Percentiles rank a stretch among this genome's conserved stretches.
Conservation (phyloP, 1,284 basidiomycete genomes). For the Malassezia psittaci region DNA sequence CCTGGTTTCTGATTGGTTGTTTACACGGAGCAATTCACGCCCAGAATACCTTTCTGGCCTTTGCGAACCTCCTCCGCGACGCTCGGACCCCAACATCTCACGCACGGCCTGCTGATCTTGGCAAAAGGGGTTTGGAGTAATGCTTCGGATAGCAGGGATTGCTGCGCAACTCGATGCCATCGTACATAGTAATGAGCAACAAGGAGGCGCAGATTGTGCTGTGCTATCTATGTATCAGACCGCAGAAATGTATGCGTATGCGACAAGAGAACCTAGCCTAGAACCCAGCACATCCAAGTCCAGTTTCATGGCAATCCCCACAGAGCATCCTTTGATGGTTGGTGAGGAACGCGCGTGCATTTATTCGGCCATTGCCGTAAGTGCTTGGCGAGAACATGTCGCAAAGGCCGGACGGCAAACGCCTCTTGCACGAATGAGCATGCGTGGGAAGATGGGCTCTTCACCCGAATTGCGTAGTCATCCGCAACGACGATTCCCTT, state of each 20-base stretch:
- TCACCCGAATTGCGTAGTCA: not conserved
- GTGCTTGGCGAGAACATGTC: slow-evolving; percentile 8
- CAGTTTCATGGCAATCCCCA: not conserved
- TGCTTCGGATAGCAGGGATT: not conserved
- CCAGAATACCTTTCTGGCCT: not conserved
- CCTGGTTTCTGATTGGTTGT: not conserved
- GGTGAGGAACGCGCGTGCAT: slow-evolving; percentile 4
- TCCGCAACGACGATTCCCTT: not conserved
- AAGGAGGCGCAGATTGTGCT: slow-evolving; percentile 8
- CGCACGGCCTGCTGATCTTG: not conserved
- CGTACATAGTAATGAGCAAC: not conserved
- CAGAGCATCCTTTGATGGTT: not conserved
- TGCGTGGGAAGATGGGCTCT: not conserved
- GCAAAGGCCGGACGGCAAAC: not conserved
- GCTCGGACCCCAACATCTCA: not conserved
- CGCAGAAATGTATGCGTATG: slow-evolving; percentile 13
- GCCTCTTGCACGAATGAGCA: not conserved
- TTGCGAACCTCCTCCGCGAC: not conserved
- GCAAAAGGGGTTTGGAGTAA: not conserved
- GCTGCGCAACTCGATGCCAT: not conserved
- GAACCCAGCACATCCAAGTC: too few species aligned
- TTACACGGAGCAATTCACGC: not conserved
- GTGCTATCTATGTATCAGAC: slow-evolving; percentile 2
- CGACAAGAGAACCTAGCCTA: not conserved
- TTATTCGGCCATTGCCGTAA: slow-evolving; percentile 3